These are phyloP conservation scores for Saussurea involucrata DNA, from an alignment of 129 eudicot genomes.

Conservation along the genomic window DNA sequence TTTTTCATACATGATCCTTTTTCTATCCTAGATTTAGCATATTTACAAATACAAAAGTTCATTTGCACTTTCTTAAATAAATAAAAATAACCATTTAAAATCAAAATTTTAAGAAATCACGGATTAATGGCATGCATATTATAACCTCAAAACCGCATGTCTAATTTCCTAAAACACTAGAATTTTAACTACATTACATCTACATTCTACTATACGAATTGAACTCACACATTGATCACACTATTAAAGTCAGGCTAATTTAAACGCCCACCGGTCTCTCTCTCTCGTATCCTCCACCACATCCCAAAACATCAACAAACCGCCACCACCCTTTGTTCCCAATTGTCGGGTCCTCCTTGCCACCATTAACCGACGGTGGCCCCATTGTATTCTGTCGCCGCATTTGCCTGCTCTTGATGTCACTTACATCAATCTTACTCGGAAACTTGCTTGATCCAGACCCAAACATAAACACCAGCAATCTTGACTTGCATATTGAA, in stretches of 20 bases:
- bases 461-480: slow-evolving; percentile 48
- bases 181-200: not conserved
- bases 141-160: not conserved
- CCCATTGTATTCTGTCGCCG: slow-evolving; percentile 15
- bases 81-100: not conserved
- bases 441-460: slow-evolving; percentile 29
- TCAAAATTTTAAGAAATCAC: not conserved
- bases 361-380: not conserved
- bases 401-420: slow-evolving; percentile 46
- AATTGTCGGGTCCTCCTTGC: not conserved
- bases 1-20: no score
- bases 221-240: not conserved
- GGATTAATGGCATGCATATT: not conserved
- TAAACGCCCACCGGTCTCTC: not conserved
- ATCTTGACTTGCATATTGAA: slow-evolving; percentile 35
- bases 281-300: slow-evolving; percentile 21
- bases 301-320: slow-evolving; percentile 37
- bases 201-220: not conserved
- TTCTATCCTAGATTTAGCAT: no score
- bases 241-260: not conserved
- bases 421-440: slow-evolving; percentile 38
- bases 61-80: not conserved
- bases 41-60: no score
- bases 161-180: not conserved
- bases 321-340: slow-evolving; percentile 22